Conservation (phyloP, 2,329 filamentous ascomycete genomes). For the Colletotrichum sp. region DNA sequence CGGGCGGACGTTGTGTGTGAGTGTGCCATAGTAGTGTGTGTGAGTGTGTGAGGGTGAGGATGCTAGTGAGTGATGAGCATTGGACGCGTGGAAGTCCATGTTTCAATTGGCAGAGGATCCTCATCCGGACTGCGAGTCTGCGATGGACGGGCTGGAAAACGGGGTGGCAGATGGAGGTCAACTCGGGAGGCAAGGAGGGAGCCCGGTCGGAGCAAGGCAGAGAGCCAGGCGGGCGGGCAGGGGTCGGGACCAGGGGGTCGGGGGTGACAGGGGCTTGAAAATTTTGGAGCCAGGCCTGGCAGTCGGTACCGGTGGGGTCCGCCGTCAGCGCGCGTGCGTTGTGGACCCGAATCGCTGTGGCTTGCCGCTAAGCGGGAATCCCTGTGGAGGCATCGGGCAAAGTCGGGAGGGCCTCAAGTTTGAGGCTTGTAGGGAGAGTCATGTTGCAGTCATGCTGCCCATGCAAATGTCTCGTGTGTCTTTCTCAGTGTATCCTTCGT, state of each 20-base stretch:
- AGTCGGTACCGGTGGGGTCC: slow-evolving; percentile 14
- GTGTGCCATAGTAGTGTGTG: neutral
- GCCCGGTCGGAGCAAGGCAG: neutral
- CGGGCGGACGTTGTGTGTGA: neutral
- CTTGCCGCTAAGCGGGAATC: slow-evolving; percentile 17
- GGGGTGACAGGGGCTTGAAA: neutral
- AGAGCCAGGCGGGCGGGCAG: neutral
- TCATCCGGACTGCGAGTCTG: neutral
- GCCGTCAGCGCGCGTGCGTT: slow-evolving; percentile 1
- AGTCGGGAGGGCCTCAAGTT: slow-evolving; percentile 10
- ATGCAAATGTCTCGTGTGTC: slow-evolving; percentile 4
- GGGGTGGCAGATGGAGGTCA: neutral
- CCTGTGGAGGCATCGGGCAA: slow-evolving; percentile 20
- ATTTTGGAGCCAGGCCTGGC: slow-evolving; percentile 13
- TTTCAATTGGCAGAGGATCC: slow-evolving; percentile 15
- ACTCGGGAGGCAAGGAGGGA: slow-evolving; percentile 12
- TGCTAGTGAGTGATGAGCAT: neutral
- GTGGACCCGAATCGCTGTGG: slow-evolving; percentile 1
- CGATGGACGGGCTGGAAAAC: neutral
- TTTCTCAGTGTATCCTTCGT: neutral
- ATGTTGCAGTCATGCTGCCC: slow-evolving; percentile 15
- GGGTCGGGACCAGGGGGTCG: neutral
- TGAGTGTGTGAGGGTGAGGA: neutral
- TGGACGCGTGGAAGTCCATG: slow-evolving; percentile 15
- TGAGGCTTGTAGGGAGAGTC: slow-evolving; percentile 18